phyloP scores from a whole-genome alignment of 805 yeast genomes.

The Metschnikowia dekortorum region DNA sequence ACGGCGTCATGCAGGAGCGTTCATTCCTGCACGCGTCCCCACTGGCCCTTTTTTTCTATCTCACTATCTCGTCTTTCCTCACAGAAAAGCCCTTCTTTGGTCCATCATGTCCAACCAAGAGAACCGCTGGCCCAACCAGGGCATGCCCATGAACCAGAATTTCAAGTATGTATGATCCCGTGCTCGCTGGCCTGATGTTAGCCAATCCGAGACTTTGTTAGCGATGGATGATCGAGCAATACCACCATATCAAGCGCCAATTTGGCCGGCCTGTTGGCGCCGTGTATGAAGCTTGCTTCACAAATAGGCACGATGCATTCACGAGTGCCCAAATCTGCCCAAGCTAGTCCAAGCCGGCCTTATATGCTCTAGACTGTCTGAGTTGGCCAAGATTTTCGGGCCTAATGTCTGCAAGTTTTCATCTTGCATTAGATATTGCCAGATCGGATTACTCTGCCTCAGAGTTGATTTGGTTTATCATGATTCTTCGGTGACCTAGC shows the following conservation, averaged over 20 bases:
- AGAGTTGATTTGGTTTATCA: no score
- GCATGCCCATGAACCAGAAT: conserved; percentile 39
- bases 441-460: no score
- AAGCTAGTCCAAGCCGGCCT: no score
- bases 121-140: conserved; percentile 41
- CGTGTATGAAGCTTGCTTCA: no score
- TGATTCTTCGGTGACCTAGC: no score
- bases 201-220: background rate
- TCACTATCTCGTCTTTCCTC: conserved; percentile 2
- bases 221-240: background rate
- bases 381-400: no score
- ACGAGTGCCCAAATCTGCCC: no score
- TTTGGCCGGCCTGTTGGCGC: no score
- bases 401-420: no score
- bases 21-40: conserved; percentile 3
- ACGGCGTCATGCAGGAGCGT: background rate
- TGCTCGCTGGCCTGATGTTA: background rate
- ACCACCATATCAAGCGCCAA: background rate
- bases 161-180: conserved; percentile 35
- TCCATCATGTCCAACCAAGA: conserved; percentile 35
- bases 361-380: no score
- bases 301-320: no score
- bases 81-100: conserved; percentile 1
- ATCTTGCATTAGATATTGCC: no score
- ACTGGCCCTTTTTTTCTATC: conserved; percentile 7